Evolutionary conservation across 768 basidiomycete genomes (phyloP), one percentile per base, ranked within the genome.

Genomic region (Agrocybe praecox): DNA sequence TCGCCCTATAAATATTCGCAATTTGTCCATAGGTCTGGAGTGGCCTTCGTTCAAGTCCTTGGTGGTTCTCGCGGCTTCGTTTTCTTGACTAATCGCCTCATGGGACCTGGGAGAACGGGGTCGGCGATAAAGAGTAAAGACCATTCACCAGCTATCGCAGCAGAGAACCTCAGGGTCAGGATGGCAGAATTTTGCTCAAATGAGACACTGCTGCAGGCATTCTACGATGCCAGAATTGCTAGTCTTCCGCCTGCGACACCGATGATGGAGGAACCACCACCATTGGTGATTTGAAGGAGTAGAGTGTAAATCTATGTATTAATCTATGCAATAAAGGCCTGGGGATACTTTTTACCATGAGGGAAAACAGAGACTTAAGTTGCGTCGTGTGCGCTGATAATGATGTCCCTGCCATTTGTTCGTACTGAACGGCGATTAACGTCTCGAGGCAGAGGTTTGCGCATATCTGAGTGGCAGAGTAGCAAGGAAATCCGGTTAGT

Each of bases 21-120:
- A 68, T 98, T 93, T 69, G 90, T 97, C 26, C 96, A 97, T 66
- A 86, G 88, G 48, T 85, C 89, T 5, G 97, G 97, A 1, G 84
- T 90, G 21, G 94, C 92, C 9, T 94, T 98, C 66, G 86, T 94
- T 9, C 94, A 97, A 68, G 88, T 96, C 56, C 66, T 95, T 5
- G 92, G 89, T 2, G 92, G 87, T 1, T 70, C 79, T 3, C 79
- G 88, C 52, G 94, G 95, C 0, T 96, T 94, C 71, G 72, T 94
- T 56, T 96, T 96, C 78, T 77, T 94, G 62, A 95, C 91, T 52
- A 98, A 98, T 69, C 79, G 94, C 21, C 75, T 96, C 55, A 89
- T 92, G 79, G 87, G 82, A 2, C 80, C 87, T 12, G 86, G 88
- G 47, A 76, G 88, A 55, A 79, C 87, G 75, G 85, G 84, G 1